A percentile compares a stretch with the other conserved stretches of the same genome.
phyloP scores from a whole-genome alignment of 2,329 filamentous ascomycete genomes.

The Scedosporium minutisporum region DNA sequence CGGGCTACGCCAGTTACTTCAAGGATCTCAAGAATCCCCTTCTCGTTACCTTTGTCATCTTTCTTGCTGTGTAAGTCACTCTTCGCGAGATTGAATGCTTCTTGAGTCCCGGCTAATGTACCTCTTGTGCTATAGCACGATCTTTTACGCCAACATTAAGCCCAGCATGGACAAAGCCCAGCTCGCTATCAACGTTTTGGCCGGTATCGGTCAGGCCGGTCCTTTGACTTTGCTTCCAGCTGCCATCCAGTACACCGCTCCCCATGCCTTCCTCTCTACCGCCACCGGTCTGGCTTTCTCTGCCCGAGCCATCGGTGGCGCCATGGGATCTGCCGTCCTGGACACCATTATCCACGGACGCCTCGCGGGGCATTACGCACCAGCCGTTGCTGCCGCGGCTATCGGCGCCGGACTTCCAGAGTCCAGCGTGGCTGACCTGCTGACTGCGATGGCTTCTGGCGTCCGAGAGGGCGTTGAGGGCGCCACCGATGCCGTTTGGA shows the following conservation, averaged over 20 bases:
- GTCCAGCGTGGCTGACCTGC: slow-evolving; percentile 20
- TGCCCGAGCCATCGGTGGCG: slow-evolving; percentile 41
- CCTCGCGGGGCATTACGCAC: slow-evolving; percentile 27
- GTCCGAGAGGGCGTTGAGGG: slow-evolving; percentile 24
- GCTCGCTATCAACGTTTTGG: slow-evolving; percentile 36
- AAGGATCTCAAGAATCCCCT: slow-evolving; percentile 39
- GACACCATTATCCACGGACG: slow-evolving; percentile 42
- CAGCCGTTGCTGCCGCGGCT: slow-evolving; percentile 20
- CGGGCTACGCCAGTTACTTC: slow-evolving; percentile 33
- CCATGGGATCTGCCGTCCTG: slow-evolving; percentile 41
- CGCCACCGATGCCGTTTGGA: slow-evolving; percentile 18
- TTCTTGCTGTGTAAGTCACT: slow-evolving; percentile 32
- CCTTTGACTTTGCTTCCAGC: slow-evolving; percentile 40
- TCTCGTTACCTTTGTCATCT: slow-evolving; percentile 34
- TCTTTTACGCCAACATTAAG: slow-evolving; percentile 34
- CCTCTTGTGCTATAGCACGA: slow-evolving; percentile 18
- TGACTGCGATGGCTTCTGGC: slow-evolving; percentile 18
- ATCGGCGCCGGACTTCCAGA: slow-evolving; percentile 24
- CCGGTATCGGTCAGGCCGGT: slow-evolving; percentile 38
- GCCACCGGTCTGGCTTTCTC: slow-evolving; percentile 44
- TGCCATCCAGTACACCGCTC: slow-evolving; percentile 41
- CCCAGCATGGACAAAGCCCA: slow-evolving; percentile 34
- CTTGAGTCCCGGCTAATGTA: not conserved
- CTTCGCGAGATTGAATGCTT: too few relatives aligned
- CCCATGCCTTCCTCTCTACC: slow-evolving; percentile 41